These are phyloP conservation scores for Urochloa ruziziensis DNA, from an alignment of 176 grass and related monocot species.

Conservation along the genomic window DNA sequence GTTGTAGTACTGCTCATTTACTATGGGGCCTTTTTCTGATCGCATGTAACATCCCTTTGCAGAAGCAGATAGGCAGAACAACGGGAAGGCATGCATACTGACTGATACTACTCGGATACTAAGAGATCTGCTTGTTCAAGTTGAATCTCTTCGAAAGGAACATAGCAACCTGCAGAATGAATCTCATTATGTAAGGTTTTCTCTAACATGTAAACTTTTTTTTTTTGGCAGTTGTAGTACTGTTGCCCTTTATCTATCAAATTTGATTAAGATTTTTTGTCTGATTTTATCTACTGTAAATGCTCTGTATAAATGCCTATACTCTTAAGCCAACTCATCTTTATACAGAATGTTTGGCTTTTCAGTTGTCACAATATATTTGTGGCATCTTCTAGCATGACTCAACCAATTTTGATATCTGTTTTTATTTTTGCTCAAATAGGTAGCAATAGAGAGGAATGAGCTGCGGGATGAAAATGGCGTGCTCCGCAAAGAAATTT, in stretches of 20 bases:
- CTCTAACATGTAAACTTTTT: neutral
- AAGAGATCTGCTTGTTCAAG: conserved; percentile 57
- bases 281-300: neutral
- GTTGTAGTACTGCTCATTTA: neutral
- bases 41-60: conserved; percentile 23
- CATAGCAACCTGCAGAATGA: conserved; percentile 66
- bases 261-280: neutral
- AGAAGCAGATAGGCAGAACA: conserved; percentile 81
- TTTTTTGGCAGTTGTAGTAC: neutral
- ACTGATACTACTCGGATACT: conserved; percentile 70
- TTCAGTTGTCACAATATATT: neutral
- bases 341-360: neutral
- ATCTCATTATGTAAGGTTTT: conserved; percentile 75
- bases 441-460: conserved; percentile 77
- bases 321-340: neutral
- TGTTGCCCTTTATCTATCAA: neutral
- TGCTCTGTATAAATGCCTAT: neutral
- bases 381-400: neutral
- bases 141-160: conserved; percentile 68
- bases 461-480: conserved; percentile 72
- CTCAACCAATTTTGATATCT: neutral
- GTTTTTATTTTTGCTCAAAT: neutral
- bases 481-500: conserved; percentile 54
- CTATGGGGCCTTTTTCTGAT: conserved; percentile 13
- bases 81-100: conserved; percentile 73